phyloP scores from a whole-genome alignment of 2,329 filamentous ascomycete species.

The Ilyonectria destructans region DNA sequence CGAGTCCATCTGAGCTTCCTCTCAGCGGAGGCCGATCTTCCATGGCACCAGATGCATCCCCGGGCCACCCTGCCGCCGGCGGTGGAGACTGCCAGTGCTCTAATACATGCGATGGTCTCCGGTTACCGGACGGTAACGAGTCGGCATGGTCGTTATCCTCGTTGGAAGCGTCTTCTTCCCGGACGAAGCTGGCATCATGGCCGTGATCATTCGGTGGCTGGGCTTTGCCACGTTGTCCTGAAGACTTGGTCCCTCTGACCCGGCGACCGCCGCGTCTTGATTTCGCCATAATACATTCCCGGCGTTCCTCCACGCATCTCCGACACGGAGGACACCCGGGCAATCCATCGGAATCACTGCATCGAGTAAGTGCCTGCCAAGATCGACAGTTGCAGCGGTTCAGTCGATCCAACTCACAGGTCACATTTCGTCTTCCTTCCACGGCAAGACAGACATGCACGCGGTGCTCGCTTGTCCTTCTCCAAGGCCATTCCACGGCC shows the following conservation, averaged over 20 bases:
- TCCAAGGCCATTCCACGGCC: conserved; percentile 15
- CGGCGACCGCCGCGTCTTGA: conserved; percentile 58
- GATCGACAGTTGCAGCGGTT: not conserved
- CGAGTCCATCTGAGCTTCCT: conserved; percentile 43
- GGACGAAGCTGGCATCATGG: conserved; percentile 21
- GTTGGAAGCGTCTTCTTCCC: not conserved
- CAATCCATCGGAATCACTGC: conserved; percentile 53
- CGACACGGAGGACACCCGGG: conserved; percentile 57
- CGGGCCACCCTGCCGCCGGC: not conserved
- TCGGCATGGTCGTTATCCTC: not conserved
- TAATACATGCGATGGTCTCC: not conserved
- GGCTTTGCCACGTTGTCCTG: not conserved
- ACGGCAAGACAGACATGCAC: conserved; percentile 40
- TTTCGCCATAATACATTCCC: conserved; percentile 59
- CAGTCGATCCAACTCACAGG: conserved; percentile 28
- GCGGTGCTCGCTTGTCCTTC: conserved; percentile 40
- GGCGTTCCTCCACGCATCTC: conserved; percentile 56
- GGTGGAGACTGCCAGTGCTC: not conserved
- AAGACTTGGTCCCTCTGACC: conserved; percentile 44
- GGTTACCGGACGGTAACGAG: not conserved
- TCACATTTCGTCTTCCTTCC: conserved; percentile 42
- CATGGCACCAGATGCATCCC: not conserved
- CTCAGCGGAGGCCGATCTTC: conserved; percentile 10
- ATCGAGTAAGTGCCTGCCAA: not conserved
- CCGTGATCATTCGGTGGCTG: not conserved